Base-by-base conservation (phyloP, 768 basidiomycete species). In the Lanmaoa rubissima region DNA sequence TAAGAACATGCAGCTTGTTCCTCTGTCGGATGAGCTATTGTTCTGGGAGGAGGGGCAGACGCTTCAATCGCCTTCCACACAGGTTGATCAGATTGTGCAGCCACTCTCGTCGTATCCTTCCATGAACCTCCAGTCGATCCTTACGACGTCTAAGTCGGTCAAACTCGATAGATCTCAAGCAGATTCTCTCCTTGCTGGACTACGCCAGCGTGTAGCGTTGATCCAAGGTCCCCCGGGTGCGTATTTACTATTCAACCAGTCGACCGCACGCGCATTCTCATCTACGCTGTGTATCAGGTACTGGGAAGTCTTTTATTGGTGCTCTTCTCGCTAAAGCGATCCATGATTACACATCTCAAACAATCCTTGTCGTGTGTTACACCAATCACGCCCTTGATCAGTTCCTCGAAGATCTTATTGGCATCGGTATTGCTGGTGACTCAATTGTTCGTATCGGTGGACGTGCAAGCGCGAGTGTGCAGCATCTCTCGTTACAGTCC, bases 341-440 rank as follows among this genome's bases (percentile, higher is more conserved):
- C 6, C 78, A 87, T 43, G 78, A 82, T 14, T 68, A 69, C 51
- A 80, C 80, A 0, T 17, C 61, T 0, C 73, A 76, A 49, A 82
- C 66, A 0, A 87, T 90, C 24, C 78, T 89, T 5, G 85, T 88
- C 1, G 83, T 87, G 17, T 88, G 86, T 60, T 88, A 82, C 58
- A 90, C 87, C 1, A 90, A 90, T 55, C 88, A 90, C 44, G 87
- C 88, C 0, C 78, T 90, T 0, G 87, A 89, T 58, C 82, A 87
- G 49, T 85, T 90, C 53, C 75, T 90, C 5, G 80, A 82, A 24
- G 82, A 84, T 51, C 77, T 90, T 2, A 64, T 88, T 2, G 75
- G 77, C 19, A 83, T 84, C 32, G 86, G 84, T 0, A 86, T 90
- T 4, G 78, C 81, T 1, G 42, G 58, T 0, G 11, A 43, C 0